A percentile compares a stretch with the other conserved stretches of the same genome.
Conservation (phyloP, 2,329 filamentous ascomycete genomes). For the Sporothrix dimorphospora region DNA sequence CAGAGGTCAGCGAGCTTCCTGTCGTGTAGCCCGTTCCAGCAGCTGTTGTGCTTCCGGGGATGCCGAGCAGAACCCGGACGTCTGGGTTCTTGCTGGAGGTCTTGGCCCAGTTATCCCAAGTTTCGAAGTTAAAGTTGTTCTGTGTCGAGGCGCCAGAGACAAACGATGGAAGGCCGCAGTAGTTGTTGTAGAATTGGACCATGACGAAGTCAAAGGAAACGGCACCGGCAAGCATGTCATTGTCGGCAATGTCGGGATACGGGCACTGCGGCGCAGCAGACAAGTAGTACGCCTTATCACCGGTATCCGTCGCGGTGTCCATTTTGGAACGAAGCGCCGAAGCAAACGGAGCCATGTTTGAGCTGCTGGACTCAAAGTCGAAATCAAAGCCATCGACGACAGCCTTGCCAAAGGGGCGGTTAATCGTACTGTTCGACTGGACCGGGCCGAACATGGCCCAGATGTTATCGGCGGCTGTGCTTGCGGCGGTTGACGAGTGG, state of each 20-base stretch:
- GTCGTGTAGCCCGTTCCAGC: constrained; percentile 61
- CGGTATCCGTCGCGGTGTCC: constrained; percentile 52
- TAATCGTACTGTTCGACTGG: constrained; percentile 46
- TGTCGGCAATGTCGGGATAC: constrained; percentile 64
- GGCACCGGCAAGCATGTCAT: constrained; percentile 57
- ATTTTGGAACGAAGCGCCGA: constrained; percentile 59
- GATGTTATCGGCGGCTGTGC: constrained; percentile 61
- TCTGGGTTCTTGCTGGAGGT: constrained; percentile 58
- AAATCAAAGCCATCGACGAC: constrained; percentile 77
- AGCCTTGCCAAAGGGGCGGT: constrained; percentile 68
- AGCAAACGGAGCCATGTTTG: constrained; percentile 65
- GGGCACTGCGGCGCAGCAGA: constrained; percentile 70
- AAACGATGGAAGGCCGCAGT: constrained; percentile 62
- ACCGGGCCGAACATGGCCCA: constrained; percentile 73
- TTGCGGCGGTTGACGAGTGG: constrained; percentile 54
- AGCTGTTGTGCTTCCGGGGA: constrained; percentile 55
- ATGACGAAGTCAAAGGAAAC: constrained; percentile 63
- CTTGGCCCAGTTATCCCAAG: constrained; percentile 69
- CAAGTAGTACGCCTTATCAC: constrained; percentile 59
- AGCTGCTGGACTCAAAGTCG: constrained; percentile 66
- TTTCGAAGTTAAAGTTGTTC: constrained; percentile 62
- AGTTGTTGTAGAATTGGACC: constrained; percentile 73
- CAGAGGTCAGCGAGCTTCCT: constrained; percentile 49
- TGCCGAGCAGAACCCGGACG: constrained; percentile 65
- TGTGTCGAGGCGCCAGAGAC: constrained; percentile 47